Base-by-base conservation (phyloP, 352 stramenopile genomes). In the Globisporangium canariense region DNA sequence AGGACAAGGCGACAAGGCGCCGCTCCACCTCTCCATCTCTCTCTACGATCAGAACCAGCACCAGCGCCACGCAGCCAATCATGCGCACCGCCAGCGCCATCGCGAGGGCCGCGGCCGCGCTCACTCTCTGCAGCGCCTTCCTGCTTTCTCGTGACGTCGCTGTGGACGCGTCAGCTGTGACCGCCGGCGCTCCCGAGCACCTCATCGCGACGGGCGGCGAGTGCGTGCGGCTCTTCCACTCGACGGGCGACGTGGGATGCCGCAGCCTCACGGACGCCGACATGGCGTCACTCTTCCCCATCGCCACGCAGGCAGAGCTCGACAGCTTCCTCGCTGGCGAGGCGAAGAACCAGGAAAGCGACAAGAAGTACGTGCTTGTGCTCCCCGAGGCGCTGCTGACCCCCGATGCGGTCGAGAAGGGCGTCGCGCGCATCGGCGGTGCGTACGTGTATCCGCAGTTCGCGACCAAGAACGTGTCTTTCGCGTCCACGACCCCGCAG, bases 161-260 rank as follows among this genome's bases (percentile, higher is more conserved):
- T 14, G 61, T 61, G 5, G 61, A 80, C 16, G 81, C 78, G 11
- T 67, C 83, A 30, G 77, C 83, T 40, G 74, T 90, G 62, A 93
- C 73, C 43, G 81, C 83, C 7, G 86, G 86, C 40, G 65, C 74
- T 20, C 80, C 86, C 0, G 77, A 90, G 53, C 84, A 91, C 55
- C 68, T 92, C n/a, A 38, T 86, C 14, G 71, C 85, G 3, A 64
- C 66, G 13, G 86, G 81, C 45, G 83, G 83, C 56, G 81, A 93
- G 64, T 94, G 83, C 62, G 82, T 91, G 60, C 86, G 86, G 3
- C 59, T 90, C 11, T 94, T 91, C 74, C 86, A 94, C 74, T 87
- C 82, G 9, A 54, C 52, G 32, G 86, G 86, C 62, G 75, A 77
- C 56, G 70, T 89, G 14, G 86, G 86, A 14, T 93, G 86, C 70